These are phyloP conservation scores for Chenopodium suecicum DNA, from an alignment of 148 eudicot genomes.

Conservation along the genomic window DNA sequence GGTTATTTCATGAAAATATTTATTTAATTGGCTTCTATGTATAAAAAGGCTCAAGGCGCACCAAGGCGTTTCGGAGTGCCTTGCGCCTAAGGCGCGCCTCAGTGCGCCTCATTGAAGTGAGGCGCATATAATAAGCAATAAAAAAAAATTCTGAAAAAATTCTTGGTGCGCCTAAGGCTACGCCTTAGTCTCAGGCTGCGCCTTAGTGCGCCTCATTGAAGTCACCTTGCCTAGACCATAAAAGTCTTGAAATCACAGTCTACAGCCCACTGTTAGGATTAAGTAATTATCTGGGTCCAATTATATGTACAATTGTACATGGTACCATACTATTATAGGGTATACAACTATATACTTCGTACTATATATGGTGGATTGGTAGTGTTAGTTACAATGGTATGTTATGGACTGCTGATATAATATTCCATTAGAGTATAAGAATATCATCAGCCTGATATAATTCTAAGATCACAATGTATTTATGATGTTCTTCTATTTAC, in stretches of 20 bases:
- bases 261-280: slow-evolving; percentile 6
- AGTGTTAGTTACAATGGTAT: slow-evolving; percentile 13
- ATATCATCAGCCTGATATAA: background rate
- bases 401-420: background rate
- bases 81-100: too few relatives aligned
- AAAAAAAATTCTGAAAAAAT: too few relatives aligned
- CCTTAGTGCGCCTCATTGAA: too few relatives aligned
- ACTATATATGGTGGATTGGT: background rate
- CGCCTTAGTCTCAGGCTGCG: too few relatives aligned
- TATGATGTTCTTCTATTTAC: background rate
- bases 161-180: too few relatives aligned
- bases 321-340: background rate
- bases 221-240: too few relatives aligned
- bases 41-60: too few relatives aligned
- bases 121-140: too few relatives aligned
- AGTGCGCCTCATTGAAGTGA: too few relatives aligned
- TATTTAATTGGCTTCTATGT: background rate
- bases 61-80: too few relatives aligned
- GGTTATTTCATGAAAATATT: background rate
- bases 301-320: background rate
- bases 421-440: too few relatives aligned
- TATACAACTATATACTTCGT: too few relatives aligned
- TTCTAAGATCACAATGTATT: background rate
- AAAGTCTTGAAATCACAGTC: background rate
- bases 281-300: background rate